Percentiles rank a stretch among this genome's conserved stretches.
These are phyloP conservation scores for Cryphonectria radicalis DNA, from an alignment of 2,329 filamentous ascomycete species.

Conservation along the genomic window DNA sequence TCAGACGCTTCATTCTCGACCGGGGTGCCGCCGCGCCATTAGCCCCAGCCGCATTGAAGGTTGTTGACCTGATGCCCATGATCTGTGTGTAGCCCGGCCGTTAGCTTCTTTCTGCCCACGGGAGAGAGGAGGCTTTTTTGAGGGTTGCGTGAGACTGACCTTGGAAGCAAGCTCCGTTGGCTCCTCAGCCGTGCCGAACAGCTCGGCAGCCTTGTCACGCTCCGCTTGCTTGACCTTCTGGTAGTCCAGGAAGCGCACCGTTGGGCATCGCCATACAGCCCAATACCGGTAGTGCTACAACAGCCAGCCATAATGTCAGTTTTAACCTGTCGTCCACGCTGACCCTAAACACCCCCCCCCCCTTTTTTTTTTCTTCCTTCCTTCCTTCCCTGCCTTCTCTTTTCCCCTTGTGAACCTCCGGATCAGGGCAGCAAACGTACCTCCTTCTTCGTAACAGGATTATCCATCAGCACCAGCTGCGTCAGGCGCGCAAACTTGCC, in stretches of 20 bases:
- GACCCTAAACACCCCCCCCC: neutral
- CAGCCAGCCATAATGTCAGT: conserved; percentile 20
- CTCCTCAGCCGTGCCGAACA: conserved; percentile 80
- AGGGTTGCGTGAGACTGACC: conserved; percentile 44
- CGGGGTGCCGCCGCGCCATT: conserved; percentile 48
- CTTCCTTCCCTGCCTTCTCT: conserved; percentile 18
- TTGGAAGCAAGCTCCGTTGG: conserved; percentile 81
- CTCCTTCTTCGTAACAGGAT: conserved; percentile 91
- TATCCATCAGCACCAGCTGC: conserved; percentile 81
- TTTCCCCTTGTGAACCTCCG: neutral
- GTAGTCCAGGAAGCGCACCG: conserved; percentile 89
- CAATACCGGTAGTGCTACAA: conserved; percentile 86
- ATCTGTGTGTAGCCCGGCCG: conserved; percentile 59
- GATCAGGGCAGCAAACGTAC: conserved; percentile 55
- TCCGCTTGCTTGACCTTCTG: conserved; percentile 88
- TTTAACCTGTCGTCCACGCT: conserved; percentile 1
- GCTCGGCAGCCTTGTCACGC: conserved; percentile 72
- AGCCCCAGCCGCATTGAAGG: conserved; percentile 63
- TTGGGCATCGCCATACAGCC: conserved; percentile 84
- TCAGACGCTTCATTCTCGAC: conserved; percentile 74
- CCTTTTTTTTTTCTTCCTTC: neutral
- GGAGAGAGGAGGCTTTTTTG: neutral
- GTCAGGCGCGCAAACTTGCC: conserved; percentile 70
- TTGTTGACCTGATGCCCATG: conserved; percentile 80
- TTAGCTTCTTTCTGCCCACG: conserved; percentile 21